phyloP scores from a whole-genome alignment of 257 asterid genomes.

The Pogostemon cablin region DNA sequence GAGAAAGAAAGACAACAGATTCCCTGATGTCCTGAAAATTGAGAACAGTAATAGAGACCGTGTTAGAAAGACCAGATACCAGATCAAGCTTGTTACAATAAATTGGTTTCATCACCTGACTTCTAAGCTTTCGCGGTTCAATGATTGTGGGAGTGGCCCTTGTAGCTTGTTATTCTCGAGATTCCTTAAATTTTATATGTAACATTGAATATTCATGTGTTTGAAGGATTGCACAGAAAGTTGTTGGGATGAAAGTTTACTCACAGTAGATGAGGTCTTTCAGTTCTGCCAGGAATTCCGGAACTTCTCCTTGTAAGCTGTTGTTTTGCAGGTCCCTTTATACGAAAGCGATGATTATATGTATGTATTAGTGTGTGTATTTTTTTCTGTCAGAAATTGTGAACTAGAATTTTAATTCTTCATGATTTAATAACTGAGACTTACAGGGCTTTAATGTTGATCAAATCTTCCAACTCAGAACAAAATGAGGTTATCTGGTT shows the following conservation, averaged over 20 bases:
- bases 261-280: conserved; percentile 75
- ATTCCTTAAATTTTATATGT: conserved; percentile 53
- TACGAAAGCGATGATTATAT: conserved; percentile 1
- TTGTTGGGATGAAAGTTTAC: conserved; percentile 32
- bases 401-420: background rate
- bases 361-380: too few relatives aligned
- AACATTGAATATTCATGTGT: conserved; percentile 16
- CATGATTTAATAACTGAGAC: conserved; percentile 34
- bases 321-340: conserved; percentile 87
- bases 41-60: background rate
- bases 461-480: conserved; percentile 82
- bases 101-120: conserved; percentile 54
- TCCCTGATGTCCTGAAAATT: conserved; percentile 72
- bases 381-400: background rate
- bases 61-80: conserved; percentile 11
- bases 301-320: conserved; percentile 77
- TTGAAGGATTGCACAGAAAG: conserved; percentile 10
- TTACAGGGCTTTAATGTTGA: conserved; percentile 86
- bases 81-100: background rate
- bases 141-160: conserved; percentile 89
- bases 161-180: conserved; percentile 80
- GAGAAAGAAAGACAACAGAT: conserved; percentile 83
- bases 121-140: conserved; percentile 70
- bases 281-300: conserved; percentile 76
- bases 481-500: conserved; percentile 80